phyloP scores from a whole-genome alignment of 1,284 basidiomycete genomes.

The Rhodotorula sp. region DNA sequence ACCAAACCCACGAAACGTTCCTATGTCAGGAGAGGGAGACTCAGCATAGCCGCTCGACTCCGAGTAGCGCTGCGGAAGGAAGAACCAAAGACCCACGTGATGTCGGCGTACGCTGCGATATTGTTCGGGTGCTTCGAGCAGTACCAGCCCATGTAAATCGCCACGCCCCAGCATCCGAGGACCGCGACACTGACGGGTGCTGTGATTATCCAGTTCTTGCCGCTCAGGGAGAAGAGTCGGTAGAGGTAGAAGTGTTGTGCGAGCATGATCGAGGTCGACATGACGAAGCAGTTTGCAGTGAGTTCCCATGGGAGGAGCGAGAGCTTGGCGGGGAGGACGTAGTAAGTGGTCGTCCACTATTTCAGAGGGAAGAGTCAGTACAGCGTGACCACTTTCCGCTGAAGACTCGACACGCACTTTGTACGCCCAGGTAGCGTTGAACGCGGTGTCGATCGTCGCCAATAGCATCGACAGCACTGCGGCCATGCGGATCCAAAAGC shows the following conservation, averaged over 20 bases:
- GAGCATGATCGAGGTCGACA: neutral
- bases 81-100: neutral
- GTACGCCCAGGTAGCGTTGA: constrained; percentile 1
- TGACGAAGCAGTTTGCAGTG: neutral
- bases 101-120: neutral
- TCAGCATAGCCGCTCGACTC: too few species aligned
- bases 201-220: neutral
- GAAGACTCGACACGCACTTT: neutral
- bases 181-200: neutral
- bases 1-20: too few species aligned
- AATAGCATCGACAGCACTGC: neutral
- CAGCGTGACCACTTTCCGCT: neutral
- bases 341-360: neutral
- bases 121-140: neutral
- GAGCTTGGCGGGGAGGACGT: neutral
- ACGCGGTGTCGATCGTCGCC: neutral
- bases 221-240: neutral
- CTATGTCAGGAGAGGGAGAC: too few species aligned
- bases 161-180: neutral
- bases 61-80: neutral
- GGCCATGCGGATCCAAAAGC: neutral
- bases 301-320: neutral
- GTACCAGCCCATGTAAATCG: neutral
- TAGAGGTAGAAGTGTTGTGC: neutral
- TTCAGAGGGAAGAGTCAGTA: neutral